Evolutionary conservation across 345 rosid genomes (phyloP).

Genomic region (Combretum micranthum): DNA sequence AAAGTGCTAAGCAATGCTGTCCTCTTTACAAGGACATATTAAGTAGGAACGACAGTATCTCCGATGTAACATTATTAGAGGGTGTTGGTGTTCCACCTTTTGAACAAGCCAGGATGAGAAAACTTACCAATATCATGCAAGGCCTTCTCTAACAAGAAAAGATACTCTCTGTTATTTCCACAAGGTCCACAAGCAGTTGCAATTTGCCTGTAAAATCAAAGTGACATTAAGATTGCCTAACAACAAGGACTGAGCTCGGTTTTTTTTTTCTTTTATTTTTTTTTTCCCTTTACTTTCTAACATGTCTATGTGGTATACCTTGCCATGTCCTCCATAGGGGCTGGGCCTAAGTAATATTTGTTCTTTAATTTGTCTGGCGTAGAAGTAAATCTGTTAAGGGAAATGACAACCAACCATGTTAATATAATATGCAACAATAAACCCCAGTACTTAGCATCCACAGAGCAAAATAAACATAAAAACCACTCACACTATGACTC

Average conservation of each 20-base stretch:
- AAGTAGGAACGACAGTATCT: too few species aligned
- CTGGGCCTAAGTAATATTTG: slow-evolving; percentile 94
- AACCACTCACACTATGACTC: slow-evolving; percentile 74
- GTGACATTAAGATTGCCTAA: not conserved
- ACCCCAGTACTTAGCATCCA: not conserved
- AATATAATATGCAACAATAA: not conserved
- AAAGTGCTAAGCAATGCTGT: too few species aligned
- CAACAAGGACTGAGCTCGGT: too few species aligned
- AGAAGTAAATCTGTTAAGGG: slow-evolving; percentile 72
- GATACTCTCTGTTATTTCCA: slow-evolving; percentile 92
- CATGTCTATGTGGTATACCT: too few species aligned
- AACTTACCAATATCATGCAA: slow-evolving; percentile 69
- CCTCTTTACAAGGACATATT: too few species aligned
- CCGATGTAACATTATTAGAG: not conserved
- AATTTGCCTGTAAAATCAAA: slow-evolving; percentile 59
- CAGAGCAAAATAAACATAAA: not conserved
- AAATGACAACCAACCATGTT: not conserved
- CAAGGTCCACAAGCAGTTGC: slow-evolving; percentile 93
- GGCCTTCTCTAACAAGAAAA: slow-evolving; percentile 83
- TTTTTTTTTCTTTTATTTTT: too few species aligned
- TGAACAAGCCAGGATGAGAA: not conserved
- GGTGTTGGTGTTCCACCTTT: not conserved
- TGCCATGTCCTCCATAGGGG: slow-evolving; percentile 92
- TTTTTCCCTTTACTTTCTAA: too few species aligned
- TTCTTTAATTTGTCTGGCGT: slow-evolving; percentile 78